Conservation (phyloP, 768 basidiomycete species). For the Hebeloma cylindrosporum region DNA sequence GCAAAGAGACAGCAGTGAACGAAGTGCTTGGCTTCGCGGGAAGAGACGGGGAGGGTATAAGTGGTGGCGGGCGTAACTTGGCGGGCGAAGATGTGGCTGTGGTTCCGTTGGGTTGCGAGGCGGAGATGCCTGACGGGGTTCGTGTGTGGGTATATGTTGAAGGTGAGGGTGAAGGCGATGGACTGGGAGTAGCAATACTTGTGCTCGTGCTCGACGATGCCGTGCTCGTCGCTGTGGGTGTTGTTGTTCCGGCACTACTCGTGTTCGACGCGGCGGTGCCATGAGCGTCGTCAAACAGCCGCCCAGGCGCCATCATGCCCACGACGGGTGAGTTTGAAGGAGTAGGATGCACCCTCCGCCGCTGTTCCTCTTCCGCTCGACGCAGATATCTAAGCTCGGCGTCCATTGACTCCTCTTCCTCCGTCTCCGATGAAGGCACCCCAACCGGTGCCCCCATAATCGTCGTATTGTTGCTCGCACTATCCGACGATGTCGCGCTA, state of each 20-base stretch:
- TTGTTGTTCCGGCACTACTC: constrained; percentile 12
- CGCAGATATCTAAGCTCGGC: constrained; percentile 25
- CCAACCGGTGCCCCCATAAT: constrained; percentile 15
- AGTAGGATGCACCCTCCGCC: constrained; percentile 45
- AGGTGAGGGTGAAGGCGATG: background rate
- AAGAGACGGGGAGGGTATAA: constrained; percentile 30
- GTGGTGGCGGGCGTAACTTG: constrained; percentile 29
- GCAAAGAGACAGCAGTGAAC: constrained; percentile 27
- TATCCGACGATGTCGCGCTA: constrained; percentile 16
- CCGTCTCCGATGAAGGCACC: background rate
- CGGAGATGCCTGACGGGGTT: constrained; percentile 7
- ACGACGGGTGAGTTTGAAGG: constrained; percentile 60
- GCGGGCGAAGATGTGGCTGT: constrained; percentile 13
- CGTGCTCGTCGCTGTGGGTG: constrained; percentile 5
- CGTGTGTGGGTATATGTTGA: constrained; percentile 1
- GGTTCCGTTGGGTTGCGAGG: constrained; percentile 11
- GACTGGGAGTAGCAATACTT: background rate
- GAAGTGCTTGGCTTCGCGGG: constrained; percentile 37
- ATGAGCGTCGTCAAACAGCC: constrained; percentile 8
- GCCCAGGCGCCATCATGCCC: constrained; percentile 25
- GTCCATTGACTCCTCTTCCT: constrained; percentile 14
- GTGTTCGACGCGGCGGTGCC: background rate
- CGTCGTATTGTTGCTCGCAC: constrained; percentile 26
- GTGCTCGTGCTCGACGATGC: constrained; percentile 4
- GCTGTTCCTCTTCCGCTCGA: constrained; percentile 27